phyloP scores from a whole-genome alignment of 805 yeast genomes.

The Starmerella apicola region DNA sequence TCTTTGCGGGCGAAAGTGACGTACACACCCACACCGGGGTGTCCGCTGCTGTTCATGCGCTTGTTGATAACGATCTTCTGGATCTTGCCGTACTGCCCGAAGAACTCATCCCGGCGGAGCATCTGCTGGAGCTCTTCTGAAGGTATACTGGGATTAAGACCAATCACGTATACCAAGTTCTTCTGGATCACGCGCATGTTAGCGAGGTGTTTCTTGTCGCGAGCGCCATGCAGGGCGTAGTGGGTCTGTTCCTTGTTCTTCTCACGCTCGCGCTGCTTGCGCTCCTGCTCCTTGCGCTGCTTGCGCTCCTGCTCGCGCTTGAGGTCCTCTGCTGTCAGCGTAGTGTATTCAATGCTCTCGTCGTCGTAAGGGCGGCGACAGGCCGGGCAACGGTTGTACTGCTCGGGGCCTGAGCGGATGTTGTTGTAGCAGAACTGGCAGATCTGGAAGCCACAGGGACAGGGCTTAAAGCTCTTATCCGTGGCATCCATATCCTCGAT shows the following conservation, averaged over 20 bases:
- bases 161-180: constrained; percentile 91
- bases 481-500: constrained; percentile 96
- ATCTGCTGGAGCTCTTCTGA: constrained; percentile 76
- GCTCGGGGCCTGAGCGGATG: constrained; percentile 86
- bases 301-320: constrained; percentile 69
- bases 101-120: constrained; percentile 78
- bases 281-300: constrained; percentile 60
- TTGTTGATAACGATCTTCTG: constrained; percentile 84
- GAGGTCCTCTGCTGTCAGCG: constrained; percentile 75
- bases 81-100: constrained; percentile 97
- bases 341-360: constrained; percentile 76
- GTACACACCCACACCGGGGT: constrained; percentile 84
- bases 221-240: constrained; percentile 27
- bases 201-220: constrained; percentile 67
- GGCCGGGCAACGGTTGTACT: constrained; percentile 94
- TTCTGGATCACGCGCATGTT: constrained; percentile 98
- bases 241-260: constrained; percentile 64
- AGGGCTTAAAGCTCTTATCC: constrained; percentile 94
- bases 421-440: constrained; percentile 98
- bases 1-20: constrained; percentile 88
- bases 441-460: constrained; percentile 98
- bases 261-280: constrained; percentile 78
- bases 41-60: constrained; percentile 45
- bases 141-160: constrained; percentile 74
- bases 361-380: constrained; percentile 92